These are phyloP conservation scores for Geum urbanum DNA, from an alignment of 306 rosid species.

Conservation along the genomic window DNA sequence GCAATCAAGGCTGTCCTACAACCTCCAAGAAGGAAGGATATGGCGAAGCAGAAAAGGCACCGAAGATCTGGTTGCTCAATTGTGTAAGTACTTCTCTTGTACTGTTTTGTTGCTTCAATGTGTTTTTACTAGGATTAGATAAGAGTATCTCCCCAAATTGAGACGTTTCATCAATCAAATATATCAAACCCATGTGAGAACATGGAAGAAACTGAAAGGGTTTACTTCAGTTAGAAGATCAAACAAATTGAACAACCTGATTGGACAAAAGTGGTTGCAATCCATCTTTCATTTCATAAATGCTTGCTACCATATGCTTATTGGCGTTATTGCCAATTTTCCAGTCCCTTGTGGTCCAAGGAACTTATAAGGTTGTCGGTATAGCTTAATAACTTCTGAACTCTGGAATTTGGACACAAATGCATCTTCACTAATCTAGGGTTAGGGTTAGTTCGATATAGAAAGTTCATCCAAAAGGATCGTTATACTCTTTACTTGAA, in stretches of 20 bases:
- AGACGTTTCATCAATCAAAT: not conserved
- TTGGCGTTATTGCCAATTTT: not conserved
- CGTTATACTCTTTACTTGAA: not conserved
- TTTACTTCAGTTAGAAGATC: not conserved
- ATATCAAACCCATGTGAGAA: not conserved
- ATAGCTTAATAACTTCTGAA: not conserved
- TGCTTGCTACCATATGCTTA: not conserved
- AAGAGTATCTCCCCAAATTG: not conserved
- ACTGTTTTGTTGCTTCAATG: constrained; percentile 11
- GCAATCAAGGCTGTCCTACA: constrained; percentile 98
- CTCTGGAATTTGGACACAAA: not conserved
- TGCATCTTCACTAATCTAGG: not conserved
- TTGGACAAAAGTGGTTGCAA: not conserved
- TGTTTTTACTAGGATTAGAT: not conserved
- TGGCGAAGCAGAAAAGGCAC: constrained; percentile 62
- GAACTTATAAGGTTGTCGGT: not conserved
- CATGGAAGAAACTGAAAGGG: not conserved
- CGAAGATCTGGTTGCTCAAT: constrained; percentile 70
- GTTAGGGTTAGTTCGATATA: not conserved
- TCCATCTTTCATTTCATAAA: not conserved
- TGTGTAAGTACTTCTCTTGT: constrained; percentile 55
- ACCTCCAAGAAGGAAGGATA: constrained; percentile 91
- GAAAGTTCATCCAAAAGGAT: not conserved
- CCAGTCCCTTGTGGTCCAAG: not conserved
- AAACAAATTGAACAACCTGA: not conserved